Evolutionary conservation across 140 eudicot genomes (phyloP).

Genomic region (Ambrosia hybrid): DNA sequence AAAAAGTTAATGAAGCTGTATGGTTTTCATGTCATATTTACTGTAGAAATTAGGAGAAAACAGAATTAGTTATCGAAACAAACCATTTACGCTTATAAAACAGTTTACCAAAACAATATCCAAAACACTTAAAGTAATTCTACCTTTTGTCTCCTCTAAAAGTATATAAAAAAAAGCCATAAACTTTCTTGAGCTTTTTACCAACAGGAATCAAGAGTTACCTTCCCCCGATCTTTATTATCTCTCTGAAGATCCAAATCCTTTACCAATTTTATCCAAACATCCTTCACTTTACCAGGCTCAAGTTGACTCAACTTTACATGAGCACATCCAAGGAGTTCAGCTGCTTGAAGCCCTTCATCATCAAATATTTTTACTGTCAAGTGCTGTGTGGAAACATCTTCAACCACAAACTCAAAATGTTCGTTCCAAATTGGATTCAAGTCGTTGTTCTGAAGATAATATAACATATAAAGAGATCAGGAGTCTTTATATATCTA

Average conservation of each 20-base stretch:
- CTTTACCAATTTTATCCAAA: slow-evolving; percentile 90
- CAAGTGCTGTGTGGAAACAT: slow-evolving; percentile 79
- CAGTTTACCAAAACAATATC: background rate
- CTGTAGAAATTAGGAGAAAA: background rate
- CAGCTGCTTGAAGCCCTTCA: slow-evolving; percentile 93
- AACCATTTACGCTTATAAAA: background rate
- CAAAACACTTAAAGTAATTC: background rate
- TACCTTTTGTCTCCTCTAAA: background rate
- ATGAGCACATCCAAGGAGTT: slow-evolving; percentile 89
- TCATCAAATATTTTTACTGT: slow-evolving; percentile 80
- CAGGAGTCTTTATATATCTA: background rate
- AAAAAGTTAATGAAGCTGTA: background rate
- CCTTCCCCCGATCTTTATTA: slow-evolving; percentile 88
- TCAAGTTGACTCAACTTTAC: slow-evolving; percentile 60
- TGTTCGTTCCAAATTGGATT: slow-evolving; percentile 98
- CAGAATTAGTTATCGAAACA: background rate
- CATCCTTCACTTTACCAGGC: slow-evolving; percentile 93
- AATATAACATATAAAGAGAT: slow-evolving; percentile 4
- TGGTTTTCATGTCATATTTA: background rate
- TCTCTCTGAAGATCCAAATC: slow-evolving; percentile 95
- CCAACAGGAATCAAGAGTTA: slow-evolving; percentile 15
- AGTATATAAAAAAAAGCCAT: background rate
- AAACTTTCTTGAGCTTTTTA: background rate
- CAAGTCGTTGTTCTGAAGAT: slow-evolving; percentile 75
- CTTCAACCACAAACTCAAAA: slow-evolving; percentile 90